Base-by-base conservation (phyloP, 139 green algal species). In the Auxenochlorella protothecoides region DNA sequence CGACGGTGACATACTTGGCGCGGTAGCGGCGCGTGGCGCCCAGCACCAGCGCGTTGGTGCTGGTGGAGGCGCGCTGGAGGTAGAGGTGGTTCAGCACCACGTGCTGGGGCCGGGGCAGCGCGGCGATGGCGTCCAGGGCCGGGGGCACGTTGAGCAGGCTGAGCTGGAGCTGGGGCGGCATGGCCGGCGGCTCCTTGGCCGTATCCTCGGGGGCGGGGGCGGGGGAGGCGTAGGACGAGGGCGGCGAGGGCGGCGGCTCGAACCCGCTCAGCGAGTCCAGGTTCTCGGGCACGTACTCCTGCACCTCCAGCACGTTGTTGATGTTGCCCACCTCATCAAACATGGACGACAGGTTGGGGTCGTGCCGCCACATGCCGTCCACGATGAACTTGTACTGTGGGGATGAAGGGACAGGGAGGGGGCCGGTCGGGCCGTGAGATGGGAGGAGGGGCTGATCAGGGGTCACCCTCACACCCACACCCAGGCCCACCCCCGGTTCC, bases 1-100 rank as follows among this genome's bases (percentile, higher is more conserved):
- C 88, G 4, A 90, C 89, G 0, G 95, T 99, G 54, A 98, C 88
- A 78, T 99, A 99, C 76, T 98, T 99, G 63, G 81, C 90, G 74
- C 89, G 89, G 84, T 96, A 98, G 6, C 95, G 85, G 74, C 83
- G 78, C 11, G 95, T 99, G 5, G 86, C 92, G 53, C 95, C 95
- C 6, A 98, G 71, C 60, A 97, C 90, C 15, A 92, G 72, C 59
- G 52, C 78, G 6, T 69, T 88, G 76, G 72, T 89, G 74, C 44
- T 70, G 9, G 69, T 53, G 53, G 69, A 72, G 55, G 70, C 63
- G 13, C 79, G 77, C 74, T 96, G 91, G 60, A 89, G 83, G 79
- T 97, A 99, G 9, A 94, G 73, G 80, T 99, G 95, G 81, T 96
- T 97, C 12, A 99, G 85, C 62, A 99, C 92, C 15, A 99, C 95